Conservation (phyloP, 139 green algal species). For the Zygnema cylindricum region DNA sequence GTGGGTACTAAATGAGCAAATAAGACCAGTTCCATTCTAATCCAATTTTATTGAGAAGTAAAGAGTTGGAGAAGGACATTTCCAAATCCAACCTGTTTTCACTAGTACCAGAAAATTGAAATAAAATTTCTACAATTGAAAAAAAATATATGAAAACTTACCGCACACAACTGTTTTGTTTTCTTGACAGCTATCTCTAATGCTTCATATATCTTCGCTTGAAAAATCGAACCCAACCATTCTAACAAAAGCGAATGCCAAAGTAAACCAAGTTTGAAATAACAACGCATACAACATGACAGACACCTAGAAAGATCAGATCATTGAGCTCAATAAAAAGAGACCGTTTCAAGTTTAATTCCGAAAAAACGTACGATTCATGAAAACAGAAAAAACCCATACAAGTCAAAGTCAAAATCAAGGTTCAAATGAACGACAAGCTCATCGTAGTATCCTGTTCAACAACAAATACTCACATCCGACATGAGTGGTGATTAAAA, state of each 20-base stretch:
- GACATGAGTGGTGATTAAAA: too few relatives aligned
- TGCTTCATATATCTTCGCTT: constrained; percentile 50
- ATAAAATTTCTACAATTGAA: too few relatives aligned
- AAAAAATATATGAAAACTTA: constrained; percentile 4
- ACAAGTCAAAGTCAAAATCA: too few relatives aligned
- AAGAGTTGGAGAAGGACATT: too few relatives aligned
- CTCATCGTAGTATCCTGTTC: too few relatives aligned
- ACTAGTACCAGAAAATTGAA: too few relatives aligned
- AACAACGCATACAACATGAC: not conserved
- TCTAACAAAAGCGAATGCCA: not conserved
- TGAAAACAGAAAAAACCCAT: not conserved
- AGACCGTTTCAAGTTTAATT: not conserved
- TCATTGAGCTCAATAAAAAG: not conserved
- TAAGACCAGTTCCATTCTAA: too few relatives aligned
- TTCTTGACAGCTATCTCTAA: constrained; percentile 57
- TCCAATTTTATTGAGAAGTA: too few relatives aligned
- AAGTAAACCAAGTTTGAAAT: not conserved
- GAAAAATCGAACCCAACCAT: constrained; percentile 64
- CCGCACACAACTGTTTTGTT: constrained; percentile 55
- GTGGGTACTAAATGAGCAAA: too few relatives aligned
- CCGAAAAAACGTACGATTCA: not conserved
- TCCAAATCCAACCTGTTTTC: too few relatives aligned
- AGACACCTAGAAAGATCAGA: not conserved
- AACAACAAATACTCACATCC: too few relatives aligned
- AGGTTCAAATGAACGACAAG: too few relatives aligned